Evolutionary conservation across 2,329 filamentous ascomycete species (phyloP), one percentile per base, ranked within the genome.

Genomic region (Pezicula radicicola): DNA sequence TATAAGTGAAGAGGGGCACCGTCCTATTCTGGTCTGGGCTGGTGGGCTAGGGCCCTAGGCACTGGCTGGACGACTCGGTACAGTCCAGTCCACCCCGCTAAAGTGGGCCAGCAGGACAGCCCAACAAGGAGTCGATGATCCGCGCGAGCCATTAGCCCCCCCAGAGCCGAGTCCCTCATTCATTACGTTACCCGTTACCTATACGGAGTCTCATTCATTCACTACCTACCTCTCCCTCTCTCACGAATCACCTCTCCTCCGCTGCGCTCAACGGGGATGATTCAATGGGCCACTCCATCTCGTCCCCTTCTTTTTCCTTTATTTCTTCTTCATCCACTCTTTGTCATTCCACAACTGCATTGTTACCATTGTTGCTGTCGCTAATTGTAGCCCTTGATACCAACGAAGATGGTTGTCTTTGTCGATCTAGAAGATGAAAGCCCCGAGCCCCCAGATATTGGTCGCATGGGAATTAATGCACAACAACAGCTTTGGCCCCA

Each of bases 341-440:
- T 37, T 41, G 18, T 21, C 15, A 16, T 42, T 41, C 35, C 12
- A 28, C 43, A 21, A 36, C 37, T n/a, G 35, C 19, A 41, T 41
- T 28, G 21, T 19, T 13, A 33, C 41, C 39, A 18, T 53, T 55
- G 54, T 53, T 28, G n/a, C 49, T 55, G 36, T 41, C 33, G 18
- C 16, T 27, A 41, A 46, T 46, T 43, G 21, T 42, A 28, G 19
- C 35, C 15, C 28, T 44, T 16, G 39, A 47, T 46, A 37, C 41
- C 39, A 18, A 13, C 18, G 30, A 63, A 52, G 28, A 67, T 67
- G 64, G 64, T 65, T 39, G 57, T 66, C 52, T 67, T 66, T 50
- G 56, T 67, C 39, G 63, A 66, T 57, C 51, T 66, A 35, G 65
- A 66, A 33, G 63, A 66, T 55, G 64, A 66, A 36, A 53, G 27